A percentile compares a stretch with the other conserved stretches of the same genome.
Evolutionary conservation across 1,284 basidiomycete genomes (phyloP).

Genomic region (Apiotrichum montevideense): DNA sequence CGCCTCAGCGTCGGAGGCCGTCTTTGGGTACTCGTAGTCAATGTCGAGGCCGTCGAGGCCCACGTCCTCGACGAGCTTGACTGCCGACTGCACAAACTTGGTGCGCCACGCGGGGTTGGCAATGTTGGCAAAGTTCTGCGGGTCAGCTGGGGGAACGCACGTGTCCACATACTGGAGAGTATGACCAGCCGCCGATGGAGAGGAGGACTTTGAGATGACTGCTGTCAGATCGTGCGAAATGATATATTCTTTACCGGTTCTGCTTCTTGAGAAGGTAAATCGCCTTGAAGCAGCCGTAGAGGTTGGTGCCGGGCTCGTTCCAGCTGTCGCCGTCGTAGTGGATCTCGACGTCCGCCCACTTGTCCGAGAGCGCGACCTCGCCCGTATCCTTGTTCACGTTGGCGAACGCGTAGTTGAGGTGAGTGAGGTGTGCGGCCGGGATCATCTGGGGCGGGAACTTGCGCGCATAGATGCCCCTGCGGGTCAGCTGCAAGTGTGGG

Average conservation of each 20-base stretch:
- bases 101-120: conserved; percentile 56
- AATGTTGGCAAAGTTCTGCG: conserved; percentile 49
- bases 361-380: conserved; percentile 64
- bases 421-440: conserved; percentile 63
- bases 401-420: conserved; percentile 85
- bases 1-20: conserved; percentile 46
- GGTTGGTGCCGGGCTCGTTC: conserved; percentile 73
- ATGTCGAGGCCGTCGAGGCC: conserved; percentile 67
- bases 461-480: conserved; percentile 85
- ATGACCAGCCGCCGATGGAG: conserved; percentile 81
- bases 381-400: conserved; percentile 67
- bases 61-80: conserved; percentile 73
- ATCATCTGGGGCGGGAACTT: conserved; percentile 67
- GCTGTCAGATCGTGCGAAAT: background rate
- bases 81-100: conserved; percentile 65
- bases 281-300: conserved; percentile 84
- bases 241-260: conserved; percentile 51
- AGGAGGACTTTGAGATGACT: conserved; percentile 70
- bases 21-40: conserved; percentile 53
- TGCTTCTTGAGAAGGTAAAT: conserved; percentile 72
- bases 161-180: conserved; percentile 54
- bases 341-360: conserved; percentile 74
- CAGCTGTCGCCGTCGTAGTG: conserved; percentile 69
- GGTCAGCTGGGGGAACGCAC: too few relatives aligned
- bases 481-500: background rate